A percentile compares a stretch with the other conserved stretches of the same genome.
phyloP scores from a whole-genome alignment of 2,329 filamentous ascomycete species.

The Paecilomyces dactylethromorphus region DNA sequence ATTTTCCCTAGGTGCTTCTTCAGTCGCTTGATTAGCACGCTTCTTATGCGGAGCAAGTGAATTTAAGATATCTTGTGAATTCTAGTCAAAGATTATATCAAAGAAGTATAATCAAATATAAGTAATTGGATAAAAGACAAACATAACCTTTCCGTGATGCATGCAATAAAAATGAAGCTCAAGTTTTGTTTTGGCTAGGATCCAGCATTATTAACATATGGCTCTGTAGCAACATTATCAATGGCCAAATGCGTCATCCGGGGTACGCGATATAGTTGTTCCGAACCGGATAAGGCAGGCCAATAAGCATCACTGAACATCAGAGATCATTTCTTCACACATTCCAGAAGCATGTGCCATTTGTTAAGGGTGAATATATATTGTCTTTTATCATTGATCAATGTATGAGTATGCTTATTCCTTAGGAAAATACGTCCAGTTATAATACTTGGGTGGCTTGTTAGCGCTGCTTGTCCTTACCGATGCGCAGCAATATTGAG shows the following conservation, averaged over 20 bases:
- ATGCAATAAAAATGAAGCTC: neutral
- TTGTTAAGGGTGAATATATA: neutral
- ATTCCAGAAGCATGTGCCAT: neutral
- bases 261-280: neutral
- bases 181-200: neutral
- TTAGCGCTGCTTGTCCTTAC: too few relatives aligned
- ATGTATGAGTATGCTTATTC: too few relatives aligned
- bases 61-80: neutral
- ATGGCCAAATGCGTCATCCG: neutral
- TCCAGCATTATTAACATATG: neutral
- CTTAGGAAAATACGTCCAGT: too few relatives aligned
- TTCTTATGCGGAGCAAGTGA: neutral
- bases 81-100: neutral
- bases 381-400: neutral
- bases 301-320: neutral
- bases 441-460: too few relatives aligned
- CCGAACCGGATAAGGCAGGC: constrained; percentile 1
- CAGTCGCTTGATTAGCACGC: neutral
- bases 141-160: neutral
- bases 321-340: neutral
- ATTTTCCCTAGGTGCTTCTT: neutral
- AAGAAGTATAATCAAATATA: neutral
- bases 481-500: too few relatives aligned
- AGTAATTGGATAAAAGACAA: neutral
- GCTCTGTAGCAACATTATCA: neutral